Evolutionary conservation across 202 grass and related monocot species (phyloP).

Genomic region (Carex arenaria): DNA sequence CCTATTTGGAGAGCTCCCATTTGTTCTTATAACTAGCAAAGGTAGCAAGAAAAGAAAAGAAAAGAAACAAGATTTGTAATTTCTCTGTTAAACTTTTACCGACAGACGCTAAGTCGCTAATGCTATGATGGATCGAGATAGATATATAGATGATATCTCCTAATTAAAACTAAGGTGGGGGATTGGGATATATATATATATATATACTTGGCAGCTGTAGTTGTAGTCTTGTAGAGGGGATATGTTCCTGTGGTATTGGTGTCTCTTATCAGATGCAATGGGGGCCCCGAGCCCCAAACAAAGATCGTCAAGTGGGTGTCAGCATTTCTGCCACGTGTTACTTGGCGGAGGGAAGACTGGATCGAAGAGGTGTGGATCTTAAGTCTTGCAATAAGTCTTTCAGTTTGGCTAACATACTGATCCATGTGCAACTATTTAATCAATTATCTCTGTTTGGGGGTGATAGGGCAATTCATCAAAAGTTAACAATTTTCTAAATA

Average conservation of each 20-base stretch:
- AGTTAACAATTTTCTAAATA: too few relatives aligned
- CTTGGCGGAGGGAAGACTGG: not conserved
- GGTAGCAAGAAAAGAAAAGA: not conserved
- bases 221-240: not conserved
- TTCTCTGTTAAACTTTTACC: not conserved
- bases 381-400: too few relatives aligned
- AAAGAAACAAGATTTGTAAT: not conserved
- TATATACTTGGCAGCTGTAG: not conserved
- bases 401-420: too few relatives aligned
- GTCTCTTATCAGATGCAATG: slow-evolving; percentile 5
- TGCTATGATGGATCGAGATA: too few relatives aligned
- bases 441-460: too few relatives aligned
- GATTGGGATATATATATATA: not conserved
- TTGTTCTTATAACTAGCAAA: slow-evolving; percentile 9
- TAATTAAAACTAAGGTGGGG: not conserved
- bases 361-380: not conserved
- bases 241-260: slow-evolving; percentile 13
- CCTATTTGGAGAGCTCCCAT: slow-evolving; percentile 74
- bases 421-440: not conserved
- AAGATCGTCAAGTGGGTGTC: slow-evolving; percentile 1
- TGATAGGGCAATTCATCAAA: too few relatives aligned
- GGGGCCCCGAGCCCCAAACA: not conserved
- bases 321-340: not conserved
- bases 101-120: not conserved
- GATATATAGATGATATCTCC: not conserved